Conservation (phyloP, 176 grass and related monocot genomes). For the Eremochloa ophiuroides region DNA sequence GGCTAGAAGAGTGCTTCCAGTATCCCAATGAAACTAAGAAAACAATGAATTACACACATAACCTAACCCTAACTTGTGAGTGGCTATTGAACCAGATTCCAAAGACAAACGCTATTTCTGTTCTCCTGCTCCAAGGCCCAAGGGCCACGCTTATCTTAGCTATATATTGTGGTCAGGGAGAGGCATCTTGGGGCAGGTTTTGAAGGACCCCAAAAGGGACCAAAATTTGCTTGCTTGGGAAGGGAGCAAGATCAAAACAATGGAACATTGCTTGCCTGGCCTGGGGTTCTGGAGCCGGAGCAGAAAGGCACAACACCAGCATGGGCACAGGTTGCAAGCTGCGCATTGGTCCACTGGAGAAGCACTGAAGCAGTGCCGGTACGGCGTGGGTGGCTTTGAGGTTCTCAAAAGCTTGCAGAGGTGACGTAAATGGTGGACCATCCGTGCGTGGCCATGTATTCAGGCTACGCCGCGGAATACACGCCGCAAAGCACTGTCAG, state of each 20-base stretch:
- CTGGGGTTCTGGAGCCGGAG: constrained; percentile 30
- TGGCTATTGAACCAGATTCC: background rate
- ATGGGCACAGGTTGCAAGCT: constrained; percentile 22
- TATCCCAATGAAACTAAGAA: background rate
- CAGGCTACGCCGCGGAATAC: background rate
- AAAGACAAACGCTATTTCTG: background rate
- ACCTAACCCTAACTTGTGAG: background rate
- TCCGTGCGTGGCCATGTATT: background rate
- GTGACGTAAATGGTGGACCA: background rate
- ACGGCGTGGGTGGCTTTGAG: background rate
- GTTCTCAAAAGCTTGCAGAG: background rate
- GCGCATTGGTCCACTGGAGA: constrained; percentile 16
- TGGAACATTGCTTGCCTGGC: constrained; percentile 9
- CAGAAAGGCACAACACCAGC: constrained; percentile 32
- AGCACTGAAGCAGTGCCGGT: background rate
- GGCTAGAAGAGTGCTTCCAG: background rate
- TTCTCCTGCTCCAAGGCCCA: background rate
- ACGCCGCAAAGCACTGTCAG: background rate
- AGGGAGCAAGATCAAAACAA: constrained; percentile 5
- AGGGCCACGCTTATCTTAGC: background rate
- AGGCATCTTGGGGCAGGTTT: constrained; percentile 13
- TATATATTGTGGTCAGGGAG: background rate
- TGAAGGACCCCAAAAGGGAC: constrained; percentile 46
- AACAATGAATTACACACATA: constrained; percentile 4
- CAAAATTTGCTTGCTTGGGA: constrained; percentile 20